Evolutionary conservation across 1,284 basidiomycete species (phyloP).

Genomic region (Mycosarcoma mackinlayi): DNA sequence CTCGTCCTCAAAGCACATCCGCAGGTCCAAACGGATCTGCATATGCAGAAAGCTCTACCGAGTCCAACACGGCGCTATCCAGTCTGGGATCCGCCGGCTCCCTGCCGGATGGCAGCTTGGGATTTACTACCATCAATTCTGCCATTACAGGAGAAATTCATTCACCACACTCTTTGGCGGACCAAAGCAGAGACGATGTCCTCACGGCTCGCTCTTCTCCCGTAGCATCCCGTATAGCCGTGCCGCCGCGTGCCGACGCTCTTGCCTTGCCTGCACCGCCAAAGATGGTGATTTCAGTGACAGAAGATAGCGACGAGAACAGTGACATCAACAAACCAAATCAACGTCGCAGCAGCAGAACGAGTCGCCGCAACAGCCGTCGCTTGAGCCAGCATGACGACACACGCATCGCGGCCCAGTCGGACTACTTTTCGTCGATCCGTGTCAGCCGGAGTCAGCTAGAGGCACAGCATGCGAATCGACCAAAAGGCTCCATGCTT

Average conservation of each 20-base stretch:
- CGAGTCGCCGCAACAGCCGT: slow-evolving; percentile 21
- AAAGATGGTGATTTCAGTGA: slow-evolving; percentile 31
- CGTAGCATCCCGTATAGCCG: slow-evolving; percentile 14
- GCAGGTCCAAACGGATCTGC: slow-evolving; percentile 13
- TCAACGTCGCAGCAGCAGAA: slow-evolving; percentile 6
- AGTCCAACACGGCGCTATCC: slow-evolving; percentile 43
- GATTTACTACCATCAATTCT: slow-evolving; percentile 43
- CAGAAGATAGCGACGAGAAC: slow-evolving; percentile 38
- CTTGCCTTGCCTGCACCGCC: slow-evolving; percentile 23
- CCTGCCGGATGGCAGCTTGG: slow-evolving; percentile 41
- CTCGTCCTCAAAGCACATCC: slow-evolving; percentile 9
- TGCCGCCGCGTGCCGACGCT: slow-evolving; percentile 10
- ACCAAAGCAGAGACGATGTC: slow-evolving; percentile 20
- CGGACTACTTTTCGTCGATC: slow-evolving; percentile 49
- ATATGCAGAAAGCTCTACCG: slow-evolving; percentile 50
- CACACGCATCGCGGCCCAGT: slow-evolving; percentile 16
- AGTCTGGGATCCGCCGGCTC: slow-evolving; percentile 44
- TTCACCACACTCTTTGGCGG: slow-evolving; percentile 31
- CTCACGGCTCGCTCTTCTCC: slow-evolving; percentile 41
- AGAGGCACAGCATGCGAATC: slow-evolving; percentile 41
- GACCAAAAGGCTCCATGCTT: slow-evolving; percentile 46
- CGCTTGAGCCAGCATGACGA: slow-evolving; percentile 11
- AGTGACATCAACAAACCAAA: slow-evolving; percentile 17
- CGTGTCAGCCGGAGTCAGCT: slow-evolving; percentile 34
- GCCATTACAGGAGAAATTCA: slow-evolving; percentile 39